Evolutionary conservation across 2,329 filamentous ascomycete species (phyloP).

Genomic region (Colletotrichum zoysiae): DNA sequence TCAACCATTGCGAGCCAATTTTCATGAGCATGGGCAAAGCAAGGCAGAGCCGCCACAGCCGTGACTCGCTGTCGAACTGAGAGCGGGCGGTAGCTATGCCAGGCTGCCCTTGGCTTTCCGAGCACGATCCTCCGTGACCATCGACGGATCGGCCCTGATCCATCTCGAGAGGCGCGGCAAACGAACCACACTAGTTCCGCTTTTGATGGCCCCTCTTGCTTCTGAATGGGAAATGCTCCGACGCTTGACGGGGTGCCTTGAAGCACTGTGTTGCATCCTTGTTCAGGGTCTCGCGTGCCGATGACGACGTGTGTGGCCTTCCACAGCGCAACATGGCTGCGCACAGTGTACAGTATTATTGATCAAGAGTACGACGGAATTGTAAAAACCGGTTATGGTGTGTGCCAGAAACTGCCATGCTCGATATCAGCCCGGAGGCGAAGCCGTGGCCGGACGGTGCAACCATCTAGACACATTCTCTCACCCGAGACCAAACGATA

Average conservation of each 20-base stretch:
- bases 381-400: neutral
- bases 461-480: neutral
- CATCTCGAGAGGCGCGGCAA: slow-evolving; percentile 5
- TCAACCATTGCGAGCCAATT: neutral
- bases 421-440: slow-evolving; percentile 2
- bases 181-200: slow-evolving; percentile 2
- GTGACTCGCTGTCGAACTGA: neutral
- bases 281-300: neutral
- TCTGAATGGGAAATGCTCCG: slow-evolving; percentile 25
- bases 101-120: slow-evolving; percentile 12
- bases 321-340: neutral
- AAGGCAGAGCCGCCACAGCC: neutral
- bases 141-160: slow-evolving; percentile 31
- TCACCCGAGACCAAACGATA: neutral
- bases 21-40: neutral
- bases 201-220: slow-evolving; percentile 7
- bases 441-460: neutral
- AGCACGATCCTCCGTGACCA: slow-evolving; percentile 18
- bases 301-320: neutral
- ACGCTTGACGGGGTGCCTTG: slow-evolving; percentile 11
- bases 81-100: slow-evolving; percentile 1
- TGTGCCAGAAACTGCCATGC: neutral
- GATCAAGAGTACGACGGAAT: neutral
- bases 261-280: neutral
- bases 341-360: neutral